phyloP scores from a whole-genome alignment of 2,329 filamentous ascomycete genomes.

The Fusarium abutilonis region DNA sequence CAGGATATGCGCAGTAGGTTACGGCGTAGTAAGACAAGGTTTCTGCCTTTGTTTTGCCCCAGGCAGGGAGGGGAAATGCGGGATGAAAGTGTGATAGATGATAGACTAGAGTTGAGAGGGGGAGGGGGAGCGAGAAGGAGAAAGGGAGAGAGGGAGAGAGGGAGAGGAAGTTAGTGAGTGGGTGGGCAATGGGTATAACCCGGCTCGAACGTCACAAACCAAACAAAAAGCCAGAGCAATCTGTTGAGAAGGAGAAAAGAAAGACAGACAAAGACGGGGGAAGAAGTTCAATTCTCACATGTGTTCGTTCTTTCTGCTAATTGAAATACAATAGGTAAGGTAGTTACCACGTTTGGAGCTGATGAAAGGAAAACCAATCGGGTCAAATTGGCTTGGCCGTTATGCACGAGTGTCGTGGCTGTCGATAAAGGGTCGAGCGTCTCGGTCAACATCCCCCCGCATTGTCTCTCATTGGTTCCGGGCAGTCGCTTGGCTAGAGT shows the following conservation, averaged over 20 bases:
- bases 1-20: constrained; percentile 33
- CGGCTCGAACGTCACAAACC: not conserved
- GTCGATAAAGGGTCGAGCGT: constrained; percentile 53
- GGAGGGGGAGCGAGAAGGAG: not conserved
- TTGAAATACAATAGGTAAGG: not conserved
- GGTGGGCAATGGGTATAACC: constrained; percentile 14
- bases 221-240: constrained; percentile 1
- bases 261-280: constrained; percentile 9
- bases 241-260: not conserved
- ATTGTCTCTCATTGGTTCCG: constrained; percentile 31
- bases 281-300: not conserved
- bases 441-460: constrained; percentile 38
- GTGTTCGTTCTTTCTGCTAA: constrained; percentile 12
- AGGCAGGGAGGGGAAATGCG: not conserved
- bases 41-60: not conserved
- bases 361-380: constrained; percentile 29
- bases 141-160: not conserved
- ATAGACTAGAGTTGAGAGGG: constrained; percentile 13
- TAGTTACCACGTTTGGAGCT: constrained; percentile 10
- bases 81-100: constrained; percentile 28
- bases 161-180: not conserved
- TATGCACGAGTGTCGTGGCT: constrained; percentile 61
- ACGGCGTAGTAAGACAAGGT: constrained; percentile 31
- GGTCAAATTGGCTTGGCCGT: constrained; percentile 22
- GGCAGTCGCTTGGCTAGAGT: not conserved